Conservation (phyloP, 2,329 filamentous ascomycete genomes). For the Beauveria varroae region DNA sequence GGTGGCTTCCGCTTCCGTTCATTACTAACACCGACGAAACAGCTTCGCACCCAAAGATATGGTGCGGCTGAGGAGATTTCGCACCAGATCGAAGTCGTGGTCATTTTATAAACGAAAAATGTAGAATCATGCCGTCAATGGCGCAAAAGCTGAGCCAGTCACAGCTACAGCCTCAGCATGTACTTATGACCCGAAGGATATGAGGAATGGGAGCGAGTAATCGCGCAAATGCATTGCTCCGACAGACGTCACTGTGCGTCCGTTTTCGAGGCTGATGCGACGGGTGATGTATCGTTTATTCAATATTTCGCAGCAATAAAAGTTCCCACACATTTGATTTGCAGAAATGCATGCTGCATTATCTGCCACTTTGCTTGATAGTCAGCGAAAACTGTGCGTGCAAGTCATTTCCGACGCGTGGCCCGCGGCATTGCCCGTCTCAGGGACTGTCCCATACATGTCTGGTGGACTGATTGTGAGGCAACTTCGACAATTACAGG, state of each 20-base stretch:
- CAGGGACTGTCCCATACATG: too few relatives aligned
- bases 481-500: conserved; percentile 3
- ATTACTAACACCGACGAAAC: conserved; percentile 5
- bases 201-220: neutral
- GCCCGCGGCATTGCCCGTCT: neutral
- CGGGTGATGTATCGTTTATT: neutral
- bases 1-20: neutral
- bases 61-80: neutral
- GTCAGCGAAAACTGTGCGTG: neutral
- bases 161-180: neutral
- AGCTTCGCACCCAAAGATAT: neutral
- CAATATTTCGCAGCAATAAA: neutral
- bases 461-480: neutral
- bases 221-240: neutral
- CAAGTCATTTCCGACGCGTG: neutral
- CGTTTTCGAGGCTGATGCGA: neutral
- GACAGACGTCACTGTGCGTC: conserved; percentile 1
- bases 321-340: neutral
- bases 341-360: neutral
- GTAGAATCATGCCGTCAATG: neutral
- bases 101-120: neutral
- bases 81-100: neutral
- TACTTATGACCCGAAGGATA: neutral
- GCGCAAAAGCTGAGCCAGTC: neutral
- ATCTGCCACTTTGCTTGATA: neutral